Conservation (phyloP, 1,284 basidiomycete species). For the Boletus mariae region DNA sequence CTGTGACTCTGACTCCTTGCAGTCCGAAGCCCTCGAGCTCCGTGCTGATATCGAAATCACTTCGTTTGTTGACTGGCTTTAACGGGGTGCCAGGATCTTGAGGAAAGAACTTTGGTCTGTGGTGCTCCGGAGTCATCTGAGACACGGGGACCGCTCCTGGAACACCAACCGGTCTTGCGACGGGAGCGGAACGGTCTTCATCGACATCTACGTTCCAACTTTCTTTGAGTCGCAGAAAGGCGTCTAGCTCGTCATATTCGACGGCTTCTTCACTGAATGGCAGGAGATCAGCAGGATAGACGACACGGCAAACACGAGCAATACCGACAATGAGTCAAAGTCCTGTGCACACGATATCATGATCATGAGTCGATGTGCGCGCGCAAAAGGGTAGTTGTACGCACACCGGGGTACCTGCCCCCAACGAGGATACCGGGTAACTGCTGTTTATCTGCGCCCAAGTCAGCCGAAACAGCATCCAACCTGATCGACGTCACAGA, state of each 20-base stretch:
- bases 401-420: slow-evolving; percentile 55
- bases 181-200: slow-evolving; percentile 48
- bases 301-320: slow-evolving; percentile 4
- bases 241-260: slow-evolving; percentile 65
- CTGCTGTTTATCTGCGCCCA: slow-evolving; percentile 64
- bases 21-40: slow-evolving; percentile 67
- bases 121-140: slow-evolving; percentile 75
- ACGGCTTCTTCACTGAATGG: slow-evolving; percentile 71
- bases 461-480: slow-evolving; percentile 1
- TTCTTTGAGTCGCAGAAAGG: slow-evolving; percentile 70
- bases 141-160: slow-evolving; percentile 69
- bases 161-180: slow-evolving; percentile 63
- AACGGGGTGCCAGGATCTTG: slow-evolving; percentile 47
- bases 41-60: slow-evolving; percentile 60
- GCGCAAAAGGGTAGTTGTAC: slow-evolving; percentile 19
- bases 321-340: slow-evolving; percentile 53
- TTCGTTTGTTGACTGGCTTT: slow-evolving; percentile 49
- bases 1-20: slow-evolving; percentile 71
- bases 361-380: background rate
- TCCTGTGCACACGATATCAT: slow-evolving; percentile 35
- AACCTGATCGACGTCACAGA: slow-evolving; percentile 29
- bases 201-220: slow-evolving; percentile 57
- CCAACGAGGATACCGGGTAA: slow-evolving; percentile 78
- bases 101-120: slow-evolving; percentile 53
- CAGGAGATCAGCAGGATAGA: slow-evolving; percentile 10